These are phyloP conservation scores for Calonectria hawksworthii DNA, from an alignment of 2,329 filamentous ascomycete species.

Conservation along the genomic window DNA sequence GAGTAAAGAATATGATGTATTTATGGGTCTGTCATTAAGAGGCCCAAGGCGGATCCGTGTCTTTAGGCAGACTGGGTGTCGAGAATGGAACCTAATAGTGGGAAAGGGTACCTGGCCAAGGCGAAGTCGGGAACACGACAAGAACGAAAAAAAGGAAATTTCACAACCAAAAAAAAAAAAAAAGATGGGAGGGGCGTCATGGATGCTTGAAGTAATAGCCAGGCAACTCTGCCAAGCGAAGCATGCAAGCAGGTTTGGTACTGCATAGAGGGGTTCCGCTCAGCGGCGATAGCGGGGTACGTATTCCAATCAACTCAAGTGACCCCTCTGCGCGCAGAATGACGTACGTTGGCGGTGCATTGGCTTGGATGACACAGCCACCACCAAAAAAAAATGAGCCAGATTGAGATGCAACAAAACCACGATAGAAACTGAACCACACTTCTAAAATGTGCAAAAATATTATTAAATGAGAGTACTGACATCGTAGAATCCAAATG, in stretches of 20 bases:
- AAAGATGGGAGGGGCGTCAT: neutral
- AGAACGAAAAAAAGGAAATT: neutral
- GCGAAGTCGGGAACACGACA: neutral
- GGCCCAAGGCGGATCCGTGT: constrained; percentile 16
- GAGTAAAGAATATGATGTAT: constrained; percentile 6
- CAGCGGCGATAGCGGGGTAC: constrained; percentile 3
- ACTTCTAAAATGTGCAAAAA: constrained; percentile 18
- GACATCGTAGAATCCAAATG: constrained; percentile 7
- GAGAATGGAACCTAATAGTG: neutral
- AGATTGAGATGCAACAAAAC: neutral
- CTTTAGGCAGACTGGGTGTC: constrained; percentile 16
- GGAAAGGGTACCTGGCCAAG: neutral
- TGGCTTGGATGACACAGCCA: neutral
- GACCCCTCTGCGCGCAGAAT: constrained; percentile 12
- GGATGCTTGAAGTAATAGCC: constrained; percentile 21
- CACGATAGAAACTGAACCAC: neutral
- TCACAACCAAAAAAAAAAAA: no score
- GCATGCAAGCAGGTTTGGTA: constrained; percentile 4
- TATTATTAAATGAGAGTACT: neutral
- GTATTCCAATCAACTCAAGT: neutral
- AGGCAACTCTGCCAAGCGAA: constrained; percentile 15
- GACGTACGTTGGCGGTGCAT: constrained; percentile 16
- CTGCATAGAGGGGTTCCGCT: constrained; percentile 13
- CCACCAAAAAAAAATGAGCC: neutral
- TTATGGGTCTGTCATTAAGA: constrained; percentile 8